Percentiles rank a stretch among this genome's conserved stretches.
phyloP scores from a whole-genome alignment of 805 yeast species.

The Candida ipomoeae region DNA sequence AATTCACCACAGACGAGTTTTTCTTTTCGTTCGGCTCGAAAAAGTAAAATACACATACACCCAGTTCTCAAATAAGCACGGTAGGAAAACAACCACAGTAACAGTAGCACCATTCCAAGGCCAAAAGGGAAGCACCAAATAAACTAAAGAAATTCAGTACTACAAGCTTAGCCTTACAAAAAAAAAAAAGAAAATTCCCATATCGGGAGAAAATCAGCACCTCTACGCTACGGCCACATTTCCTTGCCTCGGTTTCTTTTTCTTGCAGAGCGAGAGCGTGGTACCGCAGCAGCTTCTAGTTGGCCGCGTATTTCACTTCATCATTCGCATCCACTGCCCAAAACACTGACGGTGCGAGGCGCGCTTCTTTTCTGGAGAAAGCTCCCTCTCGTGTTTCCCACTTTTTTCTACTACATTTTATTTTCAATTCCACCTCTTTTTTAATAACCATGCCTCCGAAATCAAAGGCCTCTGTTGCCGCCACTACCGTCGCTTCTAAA shows the following conservation, averaged over 20 bases:
- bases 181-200: no score
- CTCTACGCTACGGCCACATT: no score
- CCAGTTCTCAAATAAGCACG: not conserved
- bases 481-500: conserved; percentile 10
- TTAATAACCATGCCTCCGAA: conserved; percentile 13
- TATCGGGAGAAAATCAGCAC: no score
- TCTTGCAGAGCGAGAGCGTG: not conserved
- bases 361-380: conserved; percentile 1
- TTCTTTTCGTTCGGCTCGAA: conserved; percentile 10
- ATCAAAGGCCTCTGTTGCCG: conserved; percentile 7
- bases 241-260: no score
- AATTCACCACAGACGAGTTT: conserved; percentile 12
- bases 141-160: no score
- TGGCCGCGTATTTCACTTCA: conserved; percentile 1
- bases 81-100: no score
- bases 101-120: no score
- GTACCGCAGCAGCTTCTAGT: not conserved
- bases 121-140: no score
- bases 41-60: not conserved
- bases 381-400: not conserved
- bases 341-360: conserved; percentile 5
- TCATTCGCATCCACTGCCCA: conserved; percentile 3
- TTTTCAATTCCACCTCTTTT: not conserved
- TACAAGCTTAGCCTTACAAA: no score
- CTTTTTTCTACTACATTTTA: conserved; percentile 1